These are phyloP conservation scores for Musa acuminata DNA, from an alignment of 176 grass and related monocot genomes.

Conservation along the genomic window DNA sequence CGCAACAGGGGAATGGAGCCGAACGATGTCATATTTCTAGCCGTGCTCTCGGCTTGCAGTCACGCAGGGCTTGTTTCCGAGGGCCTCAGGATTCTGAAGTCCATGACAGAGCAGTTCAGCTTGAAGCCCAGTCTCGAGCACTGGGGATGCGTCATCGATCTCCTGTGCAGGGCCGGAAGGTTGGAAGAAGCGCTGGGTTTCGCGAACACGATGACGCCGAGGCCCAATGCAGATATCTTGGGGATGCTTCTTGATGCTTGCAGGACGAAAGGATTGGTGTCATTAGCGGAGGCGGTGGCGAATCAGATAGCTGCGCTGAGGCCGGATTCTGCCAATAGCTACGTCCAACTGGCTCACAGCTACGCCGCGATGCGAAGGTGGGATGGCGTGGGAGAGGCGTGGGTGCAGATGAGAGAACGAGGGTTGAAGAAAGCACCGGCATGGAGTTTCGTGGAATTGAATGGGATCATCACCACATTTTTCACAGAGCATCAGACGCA, in stretches of 20 bases:
- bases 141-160: conserved; percentile 21
- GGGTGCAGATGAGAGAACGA: conserved; percentile 20
- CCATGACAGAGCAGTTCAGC: conserved; percentile 17
- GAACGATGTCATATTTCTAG: conserved; percentile 20
- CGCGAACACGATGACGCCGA: conserved; percentile 8
- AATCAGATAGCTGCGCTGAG: background rate
- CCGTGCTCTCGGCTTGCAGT: conserved; percentile 25
- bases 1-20: background rate
- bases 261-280: background rate
- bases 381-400: conserved; percentile 16
- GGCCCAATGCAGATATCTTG: conserved; percentile 9
- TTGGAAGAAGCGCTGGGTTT: conserved; percentile 14
- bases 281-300: conserved; percentile 16
- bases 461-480: conserved; percentile 18
- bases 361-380: conserved; percentile 18
- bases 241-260: conserved; percentile 26
- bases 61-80: conserved; percentile 23
- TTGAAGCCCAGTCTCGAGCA: conserved; percentile 10
- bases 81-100: conserved; percentile 14
- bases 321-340: conserved; percentile 16
- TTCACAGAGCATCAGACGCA: conserved; percentile 12
- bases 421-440: conserved; percentile 21
- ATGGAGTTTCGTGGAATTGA: conserved; percentile 22
- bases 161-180: conserved; percentile 22
- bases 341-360: conserved; percentile 23